A percentile compares a stretch with the other conserved stretches of the same genome.
phyloP scores from a whole-genome alignment of 495 filamentous ascomycete species.

The Pseudotulostoma volvatum region DNA sequence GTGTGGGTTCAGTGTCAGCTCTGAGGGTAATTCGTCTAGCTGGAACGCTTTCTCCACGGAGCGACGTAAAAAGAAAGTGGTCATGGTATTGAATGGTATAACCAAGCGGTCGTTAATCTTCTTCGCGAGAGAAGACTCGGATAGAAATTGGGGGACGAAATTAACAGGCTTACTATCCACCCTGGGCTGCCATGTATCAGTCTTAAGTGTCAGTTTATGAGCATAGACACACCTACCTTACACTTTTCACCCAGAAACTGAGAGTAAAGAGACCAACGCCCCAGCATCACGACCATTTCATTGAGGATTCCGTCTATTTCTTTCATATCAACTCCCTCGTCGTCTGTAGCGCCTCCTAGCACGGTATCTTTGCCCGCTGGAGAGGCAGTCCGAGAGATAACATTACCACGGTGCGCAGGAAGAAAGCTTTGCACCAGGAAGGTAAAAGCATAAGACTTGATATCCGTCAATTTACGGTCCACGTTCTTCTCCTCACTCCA shows the following conservation, averaged over 20 bases:
- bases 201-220: too few relatives aligned
- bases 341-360: constrained; percentile 41
- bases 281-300: constrained; percentile 81
- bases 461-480: constrained; percentile 74
- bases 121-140: constrained; percentile 52
- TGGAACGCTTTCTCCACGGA: constrained; percentile 97
- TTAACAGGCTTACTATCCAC: too few relatives aligned
- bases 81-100: constrained; percentile 69
- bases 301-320: constrained; percentile 75
- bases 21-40: constrained; percentile 80
- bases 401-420: constrained; percentile 42
- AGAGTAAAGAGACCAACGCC: constrained; percentile 82
- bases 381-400: constrained; percentile 40
- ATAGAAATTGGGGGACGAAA: constrained; percentile 59
- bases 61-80: constrained; percentile 88
- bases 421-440: constrained; percentile 93
- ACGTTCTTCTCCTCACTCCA: constrained; percentile 82
- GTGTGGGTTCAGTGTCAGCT: constrained; percentile 55
- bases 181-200: too few relatives aligned
- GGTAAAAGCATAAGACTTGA: constrained; percentile 92
- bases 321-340: constrained; percentile 89
- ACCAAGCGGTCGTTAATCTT: constrained; percentile 62
- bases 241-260: constrained; percentile 78
- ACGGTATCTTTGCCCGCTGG: constrained; percentile 39
- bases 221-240: constrained; percentile 53